These are phyloP conservation scores for Carex arenaria DNA, from an alignment of 202 grass and related monocot species.

Conservation along the genomic window DNA sequence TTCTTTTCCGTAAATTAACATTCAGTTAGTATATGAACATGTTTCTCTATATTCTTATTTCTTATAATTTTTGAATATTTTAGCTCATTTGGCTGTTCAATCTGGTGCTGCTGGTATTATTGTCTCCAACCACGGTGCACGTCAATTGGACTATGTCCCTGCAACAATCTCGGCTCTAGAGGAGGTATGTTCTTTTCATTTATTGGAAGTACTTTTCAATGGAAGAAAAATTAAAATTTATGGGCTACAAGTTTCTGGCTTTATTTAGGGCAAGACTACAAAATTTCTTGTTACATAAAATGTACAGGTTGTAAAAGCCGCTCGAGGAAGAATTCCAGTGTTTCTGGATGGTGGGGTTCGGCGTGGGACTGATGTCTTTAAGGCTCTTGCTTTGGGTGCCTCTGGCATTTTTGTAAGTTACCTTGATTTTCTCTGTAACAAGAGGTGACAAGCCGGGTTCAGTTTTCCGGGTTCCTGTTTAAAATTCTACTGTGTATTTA, in stretches of 20 bases:
- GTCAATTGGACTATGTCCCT: slow-evolving; percentile 91
- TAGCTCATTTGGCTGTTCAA: slow-evolving; percentile 68
- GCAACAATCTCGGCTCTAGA: slow-evolving; percentile 90
- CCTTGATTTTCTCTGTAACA: background rate
- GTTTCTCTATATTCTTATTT: slow-evolving; percentile 5
- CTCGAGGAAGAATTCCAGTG: slow-evolving; percentile 68
- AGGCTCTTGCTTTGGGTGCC: slow-evolving; percentile 88
- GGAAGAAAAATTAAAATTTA: background rate
- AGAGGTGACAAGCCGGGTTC: background rate
- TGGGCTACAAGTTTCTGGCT: background rate
- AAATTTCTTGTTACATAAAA: slow-evolving; percentile 3
- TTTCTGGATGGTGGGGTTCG: slow-evolving; percentile 92
- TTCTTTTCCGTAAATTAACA: background rate
- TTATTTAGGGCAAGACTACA: background rate
- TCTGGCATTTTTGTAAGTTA: slow-evolving; percentile 81
- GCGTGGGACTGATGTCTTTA: slow-evolving; percentile 93
- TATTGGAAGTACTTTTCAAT: slow-evolving; percentile 6
- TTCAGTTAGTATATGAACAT: background rate
- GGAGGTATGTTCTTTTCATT: slow-evolving; percentile 39
- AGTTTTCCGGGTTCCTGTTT: background rate
- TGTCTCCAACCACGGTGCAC: slow-evolving; percentile 96
- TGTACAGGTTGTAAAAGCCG: slow-evolving; percentile 59
- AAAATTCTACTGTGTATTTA: background rate
- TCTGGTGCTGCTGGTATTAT: slow-evolving; percentile 92
- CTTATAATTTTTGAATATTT: background rate